Evolutionary conservation across 495 filamentous ascomycete genomes (phyloP).

Genomic region (Copromyces sp.): DNA sequence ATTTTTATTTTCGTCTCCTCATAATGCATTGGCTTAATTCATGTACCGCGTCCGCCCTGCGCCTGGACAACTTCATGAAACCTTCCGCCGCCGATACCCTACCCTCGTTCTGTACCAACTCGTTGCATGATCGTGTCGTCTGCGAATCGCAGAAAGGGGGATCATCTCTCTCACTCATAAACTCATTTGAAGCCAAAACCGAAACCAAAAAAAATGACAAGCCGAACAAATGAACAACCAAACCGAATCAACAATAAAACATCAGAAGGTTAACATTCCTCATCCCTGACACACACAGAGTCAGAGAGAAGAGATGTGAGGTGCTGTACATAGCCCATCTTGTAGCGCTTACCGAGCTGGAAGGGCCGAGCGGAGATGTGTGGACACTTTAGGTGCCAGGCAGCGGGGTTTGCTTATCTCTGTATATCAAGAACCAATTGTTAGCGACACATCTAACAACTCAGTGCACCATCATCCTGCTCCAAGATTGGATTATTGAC

Average conservation of each 20-base stretch:
- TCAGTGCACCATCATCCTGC: not conserved
- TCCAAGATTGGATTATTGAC: constrained; percentile 12
- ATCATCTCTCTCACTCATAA: not conserved
- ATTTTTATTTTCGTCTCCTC: constrained; percentile 13
- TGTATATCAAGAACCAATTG: not conserved
- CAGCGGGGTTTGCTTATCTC: not conserved
- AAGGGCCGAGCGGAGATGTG: not conserved
- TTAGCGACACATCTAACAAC: not conserved
- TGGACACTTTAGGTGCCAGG: not conserved
- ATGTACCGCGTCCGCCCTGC: not conserved
- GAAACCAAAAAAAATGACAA: not conserved
- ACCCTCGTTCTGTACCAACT: not conserved
- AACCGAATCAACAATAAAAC: not conserved
- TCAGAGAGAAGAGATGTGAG: not conserved
- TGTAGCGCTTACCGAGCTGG: not conserved
- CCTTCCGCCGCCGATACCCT: not conserved
- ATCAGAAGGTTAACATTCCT: not conserved
- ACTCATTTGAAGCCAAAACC: not conserved
- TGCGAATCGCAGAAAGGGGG: not conserved
- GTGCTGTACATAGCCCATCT: not conserved
- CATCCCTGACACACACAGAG: not conserved
- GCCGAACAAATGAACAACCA: not conserved
- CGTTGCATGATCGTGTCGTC: not conserved
- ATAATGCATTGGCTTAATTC: not conserved
- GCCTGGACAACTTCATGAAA: not conserved